Percentiles rank a stretch among this genome's conserved stretches.
phyloP scores from a whole-genome alignment of 208 protist species.

The Trypanosoma vivax region DNA sequence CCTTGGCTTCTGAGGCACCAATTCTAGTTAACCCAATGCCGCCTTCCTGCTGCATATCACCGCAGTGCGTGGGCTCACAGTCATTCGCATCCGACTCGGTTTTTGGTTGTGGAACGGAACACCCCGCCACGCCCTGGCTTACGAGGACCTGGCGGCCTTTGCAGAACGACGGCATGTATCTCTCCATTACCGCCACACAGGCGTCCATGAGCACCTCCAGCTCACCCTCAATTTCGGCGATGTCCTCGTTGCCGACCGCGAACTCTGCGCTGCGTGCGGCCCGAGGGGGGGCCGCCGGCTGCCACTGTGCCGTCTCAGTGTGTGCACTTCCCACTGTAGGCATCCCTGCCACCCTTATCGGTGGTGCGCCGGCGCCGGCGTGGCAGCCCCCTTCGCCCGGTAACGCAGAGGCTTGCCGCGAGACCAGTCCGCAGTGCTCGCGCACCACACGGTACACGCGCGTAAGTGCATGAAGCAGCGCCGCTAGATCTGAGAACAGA shows the following conservation, averaged over 20 bases:
- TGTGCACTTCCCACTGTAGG: too few relatives aligned
- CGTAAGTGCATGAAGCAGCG: constrained; percentile 21
- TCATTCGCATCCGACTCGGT: neutral
- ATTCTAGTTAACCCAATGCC: neutral
- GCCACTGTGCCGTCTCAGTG: neutral
- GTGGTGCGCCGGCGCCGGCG: too few relatives aligned
- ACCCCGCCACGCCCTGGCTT: neutral
- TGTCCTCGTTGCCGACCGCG: constrained; percentile 15
- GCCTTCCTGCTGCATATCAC: neutral
- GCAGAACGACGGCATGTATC: constrained; percentile 8
- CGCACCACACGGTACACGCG: constrained; percentile 11
- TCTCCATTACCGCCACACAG: constrained; percentile 15
- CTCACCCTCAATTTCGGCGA: constrained; percentile 24
- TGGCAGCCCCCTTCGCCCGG: too few relatives aligned
- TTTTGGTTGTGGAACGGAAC: neutral
- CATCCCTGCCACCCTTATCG: too few relatives aligned
- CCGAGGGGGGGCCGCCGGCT: neutral
- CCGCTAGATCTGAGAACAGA: constrained; percentile 22
- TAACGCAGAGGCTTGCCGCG: too few relatives aligned
- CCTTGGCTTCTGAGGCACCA: constrained; percentile 10
- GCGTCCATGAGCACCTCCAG: constrained; percentile 20
- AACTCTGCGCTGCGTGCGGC: neutral
- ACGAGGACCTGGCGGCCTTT: constrained; percentile 9
- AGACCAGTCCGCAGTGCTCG: neutral
- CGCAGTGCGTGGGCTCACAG: neutral